These are phyloP conservation scores for Kwoniella newhampshirensis DNA, from an alignment of 768 basidiomycete genomes.

Conservation along the genomic window DNA sequence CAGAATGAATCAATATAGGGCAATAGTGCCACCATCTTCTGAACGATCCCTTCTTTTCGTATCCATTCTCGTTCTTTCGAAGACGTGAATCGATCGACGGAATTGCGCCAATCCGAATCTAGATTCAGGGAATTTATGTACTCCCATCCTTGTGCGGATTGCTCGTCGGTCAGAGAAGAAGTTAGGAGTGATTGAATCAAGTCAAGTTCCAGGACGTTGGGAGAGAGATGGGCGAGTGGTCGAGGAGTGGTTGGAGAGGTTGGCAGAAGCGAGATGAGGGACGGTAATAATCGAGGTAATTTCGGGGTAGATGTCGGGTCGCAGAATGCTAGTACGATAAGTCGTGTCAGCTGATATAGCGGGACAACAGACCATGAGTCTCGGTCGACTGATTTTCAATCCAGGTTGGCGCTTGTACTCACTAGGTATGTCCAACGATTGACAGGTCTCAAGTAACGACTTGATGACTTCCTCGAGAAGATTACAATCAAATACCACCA, in stretches of 20 bases:
- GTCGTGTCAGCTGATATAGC: conserved; percentile 5
- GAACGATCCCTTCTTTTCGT: conserved; percentile 67
- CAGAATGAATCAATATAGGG: conserved; percentile 81
- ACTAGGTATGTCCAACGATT: conserved; percentile 60
- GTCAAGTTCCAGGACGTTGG: conserved; percentile 77
- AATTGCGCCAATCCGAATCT: conserved; percentile 66
- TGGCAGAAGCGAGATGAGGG: conserved; percentile 48
- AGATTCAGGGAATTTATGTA: conserved; percentile 66
- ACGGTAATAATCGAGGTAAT: conserved; percentile 67
- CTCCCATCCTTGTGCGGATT: conserved; percentile 64
- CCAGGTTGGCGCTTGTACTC: too few relatives aligned
- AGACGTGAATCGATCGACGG: conserved; percentile 65
- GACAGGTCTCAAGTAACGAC: conserved; percentile 61
- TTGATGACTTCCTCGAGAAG: conserved; percentile 57
- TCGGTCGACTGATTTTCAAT: too few relatives aligned
- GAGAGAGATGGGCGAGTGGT: conserved; percentile 70
- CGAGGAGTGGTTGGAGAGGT: conserved; percentile 9
- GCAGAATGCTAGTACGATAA: conserved; percentile 64
- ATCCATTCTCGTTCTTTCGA: conserved; percentile 55
- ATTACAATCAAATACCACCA: conserved; percentile 53
- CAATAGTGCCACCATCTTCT: conserved; percentile 76
- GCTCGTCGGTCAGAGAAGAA: conserved; percentile 55
- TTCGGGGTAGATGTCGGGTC: conserved; percentile 93
- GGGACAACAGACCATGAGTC: too few relatives aligned
- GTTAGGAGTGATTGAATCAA: conserved; percentile 50